phyloP scores from a whole-genome alignment of 2,329 filamentous ascomycete genomes.

The Amauroascus verrucosus region DNA sequence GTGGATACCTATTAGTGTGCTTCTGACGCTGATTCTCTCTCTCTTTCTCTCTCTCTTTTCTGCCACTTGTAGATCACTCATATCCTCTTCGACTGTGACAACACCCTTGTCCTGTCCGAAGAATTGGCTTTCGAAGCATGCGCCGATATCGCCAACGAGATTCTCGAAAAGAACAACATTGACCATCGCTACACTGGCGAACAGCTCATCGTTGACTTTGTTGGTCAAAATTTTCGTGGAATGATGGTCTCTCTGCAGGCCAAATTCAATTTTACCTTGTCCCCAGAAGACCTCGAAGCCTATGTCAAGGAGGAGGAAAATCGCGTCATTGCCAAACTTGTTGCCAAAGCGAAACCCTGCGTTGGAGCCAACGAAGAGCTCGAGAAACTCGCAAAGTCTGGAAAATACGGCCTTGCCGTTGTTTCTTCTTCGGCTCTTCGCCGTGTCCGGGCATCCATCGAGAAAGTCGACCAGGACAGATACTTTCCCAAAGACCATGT shows the following conservation, averaged over 20 bases:
- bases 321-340: constrained; percentile 70
- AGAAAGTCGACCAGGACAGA: constrained; percentile 67
- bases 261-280: constrained; percentile 63
- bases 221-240: constrained; percentile 88
- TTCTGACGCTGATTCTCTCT: constrained; percentile 13
- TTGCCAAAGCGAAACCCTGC: constrained; percentile 57
- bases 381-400: constrained; percentile 49
- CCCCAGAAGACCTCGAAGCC: constrained; percentile 55
- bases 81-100: constrained; percentile 66
- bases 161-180: constrained; percentile 58
- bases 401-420: constrained; percentile 64
- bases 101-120: constrained; percentile 88
- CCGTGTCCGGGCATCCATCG: constrained; percentile 65
- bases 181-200: constrained; percentile 64
- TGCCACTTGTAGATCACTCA: constrained; percentile 48
- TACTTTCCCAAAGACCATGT: constrained; percentile 67
- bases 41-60: background rate
- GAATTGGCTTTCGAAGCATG: constrained; percentile 85
- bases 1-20: background rate
- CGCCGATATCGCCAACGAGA: constrained; percentile 78
- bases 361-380: constrained; percentile 58
- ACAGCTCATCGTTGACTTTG: constrained; percentile 72
- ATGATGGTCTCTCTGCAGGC: constrained; percentile 71
- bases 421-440: constrained; percentile 72
- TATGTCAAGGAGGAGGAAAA: constrained; percentile 73